Evolutionary conservation across 2,329 filamentous ascomycete species (phyloP), one percentile per base, ranked within the genome.

Genomic region (Alternaria angustiovoidea): DNA sequence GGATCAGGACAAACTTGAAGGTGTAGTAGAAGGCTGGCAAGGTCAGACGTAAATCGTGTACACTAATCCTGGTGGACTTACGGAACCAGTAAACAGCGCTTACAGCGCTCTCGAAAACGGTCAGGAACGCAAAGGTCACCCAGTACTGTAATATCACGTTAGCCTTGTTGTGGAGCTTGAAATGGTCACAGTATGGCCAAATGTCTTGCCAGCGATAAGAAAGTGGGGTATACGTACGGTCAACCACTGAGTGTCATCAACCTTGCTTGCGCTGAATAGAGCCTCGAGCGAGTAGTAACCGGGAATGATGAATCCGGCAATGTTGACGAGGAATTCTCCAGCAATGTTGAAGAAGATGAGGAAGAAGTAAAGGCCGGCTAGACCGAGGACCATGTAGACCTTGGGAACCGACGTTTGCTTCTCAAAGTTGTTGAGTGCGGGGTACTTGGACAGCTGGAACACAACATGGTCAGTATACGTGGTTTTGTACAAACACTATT

Each of bases 1-100:
- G 89, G 75, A 98, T 87, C 80, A 98, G 91, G 78, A 96, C 85
- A 79, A 99, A 97, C 88, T 99, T 99, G 91, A 99, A 98, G 79
- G 94, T 94, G 84, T 92, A 99, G 91, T 99, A 99, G 86, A 99
- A 99, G 78, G 95, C 82, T 81, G 57, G n/a, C 8, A 34, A 24
- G 20, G 59, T 73, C 55, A 71, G 69, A 60, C 22, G 32, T 11
- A 57, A 20, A 26, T 16, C 30, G 22, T 34, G 18, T 24, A 38
- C 12, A 41, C 32, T 9, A 11, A 26, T 41, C 16, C 14, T 12
- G 24, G 12, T 20, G n/a, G 34, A 75, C 79, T 61, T 75, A 81
- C 79, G 91, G 85, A 96, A 93, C 92, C 92, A 96, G 87, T 95
- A 95, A 66, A 94, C 91, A 66, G 93, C 91, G 82, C 87, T 93